Evolutionary conservation across 2,329 filamentous ascomycete genomes (phyloP), one percentile per base, ranked within the genome.

Genomic region (Plenodomus lindquistii): DNA sequence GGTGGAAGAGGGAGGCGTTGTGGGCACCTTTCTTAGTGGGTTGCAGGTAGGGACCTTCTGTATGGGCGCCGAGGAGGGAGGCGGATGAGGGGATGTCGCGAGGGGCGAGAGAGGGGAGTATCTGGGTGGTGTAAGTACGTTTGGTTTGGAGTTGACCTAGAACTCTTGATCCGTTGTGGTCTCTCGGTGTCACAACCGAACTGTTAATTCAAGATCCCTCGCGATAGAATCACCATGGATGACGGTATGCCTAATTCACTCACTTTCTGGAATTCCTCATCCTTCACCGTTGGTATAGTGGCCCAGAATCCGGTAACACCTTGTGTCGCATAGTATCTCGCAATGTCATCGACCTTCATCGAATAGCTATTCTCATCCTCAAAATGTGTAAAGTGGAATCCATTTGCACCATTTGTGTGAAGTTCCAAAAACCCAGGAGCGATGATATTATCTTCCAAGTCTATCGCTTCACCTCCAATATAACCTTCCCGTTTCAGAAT

Each of bases 381-480:
- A 50, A 75, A 80, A 47, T 78, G 74, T 1, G 80, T 80, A 48
- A 82, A 83, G 56, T 82, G 80, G 42, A 82, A 81, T 2, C 79
- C 79, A 60, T 75, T 73, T 40, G 76, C 66, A 42, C 79, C 78
- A 57, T 83, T 83, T 1, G 78, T 81, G 50, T 83, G 81, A 5
- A 83, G 63, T 50, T 83, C 81, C 18, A 83, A 67, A 55, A 80
- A 81, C 3, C 80, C 81, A 9, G 81, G 80, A 4, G 80, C 77
- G 44, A 83, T 69, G 40, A 83, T 79, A 39, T 66, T 72, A 35
- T 76, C 76, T 34, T 77, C 70, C 10, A 82, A 62, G 57, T 83
- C 79, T 39, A 79, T 62, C 11, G 70, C 70, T 36, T 77, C 72
- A 21, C 73, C 75, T 37, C 73, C 74, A 48, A 75, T 75, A 51